Conservation (phyloP, 2,329 filamentous ascomycete genomes). For the Colletotrichum euphorbiae region DNA sequence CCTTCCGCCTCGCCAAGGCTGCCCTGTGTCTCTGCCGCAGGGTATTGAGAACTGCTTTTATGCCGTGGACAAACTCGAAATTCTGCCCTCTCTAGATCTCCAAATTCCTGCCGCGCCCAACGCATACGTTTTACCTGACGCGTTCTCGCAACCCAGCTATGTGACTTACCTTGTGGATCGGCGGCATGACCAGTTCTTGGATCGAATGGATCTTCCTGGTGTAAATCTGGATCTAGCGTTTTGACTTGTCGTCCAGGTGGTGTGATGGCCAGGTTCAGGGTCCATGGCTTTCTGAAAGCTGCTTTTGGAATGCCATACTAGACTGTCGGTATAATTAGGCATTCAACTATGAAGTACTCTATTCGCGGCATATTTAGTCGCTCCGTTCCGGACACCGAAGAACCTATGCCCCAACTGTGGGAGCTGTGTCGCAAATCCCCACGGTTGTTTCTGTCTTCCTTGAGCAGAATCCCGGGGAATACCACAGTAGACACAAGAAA, state of each 20-base stretch:
- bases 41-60: neutral
- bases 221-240: constrained; percentile 32
- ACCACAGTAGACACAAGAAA: neutral
- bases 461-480: neutral
- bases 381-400: neutral
- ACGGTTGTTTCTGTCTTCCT: no score
- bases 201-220: constrained; percentile 34
- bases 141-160: neutral
- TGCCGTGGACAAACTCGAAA: constrained; percentile 7
- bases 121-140: neutral
- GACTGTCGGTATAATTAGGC: constrained; percentile 18
- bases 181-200: constrained; percentile 24
- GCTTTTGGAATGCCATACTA: constrained; percentile 7
- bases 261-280: constrained; percentile 26
- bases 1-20: constrained; percentile 12
- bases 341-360: constrained; percentile 7
- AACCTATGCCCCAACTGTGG: neutral
- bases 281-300: neutral
- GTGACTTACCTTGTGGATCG: constrained; percentile 6
- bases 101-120: neutral
- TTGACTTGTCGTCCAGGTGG: constrained; percentile 30
- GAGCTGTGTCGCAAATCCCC: no score
- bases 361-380: neutral
- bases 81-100: neutral
- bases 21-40: constrained; percentile 10